Evolutionary conservation across 179 eudicot species (phyloP).

Genomic region (Spergularia azorica): DNA sequence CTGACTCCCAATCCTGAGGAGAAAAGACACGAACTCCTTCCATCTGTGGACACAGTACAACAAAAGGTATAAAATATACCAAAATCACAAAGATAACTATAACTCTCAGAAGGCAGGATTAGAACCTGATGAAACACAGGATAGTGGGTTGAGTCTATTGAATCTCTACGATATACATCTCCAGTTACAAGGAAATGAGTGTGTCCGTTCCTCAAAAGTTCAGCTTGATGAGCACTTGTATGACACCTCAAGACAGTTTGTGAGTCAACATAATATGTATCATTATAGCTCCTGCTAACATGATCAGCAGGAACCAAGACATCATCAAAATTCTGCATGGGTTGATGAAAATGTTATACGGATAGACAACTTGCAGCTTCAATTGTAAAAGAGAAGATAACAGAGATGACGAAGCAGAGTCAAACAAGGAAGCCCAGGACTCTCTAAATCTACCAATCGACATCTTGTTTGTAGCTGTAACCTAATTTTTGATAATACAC

Average conservation of each 20-base stretch:
- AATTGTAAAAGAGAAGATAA: neutral
- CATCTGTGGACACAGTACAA: conserved; percentile 57
- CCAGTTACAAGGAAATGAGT: conserved; percentile 89
- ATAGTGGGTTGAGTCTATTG: conserved; percentile 91
- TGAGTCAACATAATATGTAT: conserved; percentile 84
- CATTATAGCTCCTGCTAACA: conserved; percentile 98
- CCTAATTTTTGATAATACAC: too few relatives aligned
- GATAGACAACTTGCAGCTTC: conserved; percentile 13
- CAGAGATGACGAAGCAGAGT: neutral
- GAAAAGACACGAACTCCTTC: conserved; percentile 92
- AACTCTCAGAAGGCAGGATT: neutral
- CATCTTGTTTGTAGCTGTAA: too few relatives aligned
- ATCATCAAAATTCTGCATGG: conserved; percentile 97
- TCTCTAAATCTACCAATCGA: too few relatives aligned
- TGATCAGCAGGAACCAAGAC: conserved; percentile 59
- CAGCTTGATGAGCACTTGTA: conserved; percentile 97
- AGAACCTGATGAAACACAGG: conserved; percentile 96
- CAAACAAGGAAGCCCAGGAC: neutral
- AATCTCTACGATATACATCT: conserved; percentile 91
- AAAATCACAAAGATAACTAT: neutral
- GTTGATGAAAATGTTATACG: conserved; percentile 26
- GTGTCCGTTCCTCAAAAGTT: conserved; percentile 69
- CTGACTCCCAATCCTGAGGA: conserved; percentile 77
- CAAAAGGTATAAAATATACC: conserved; percentile 7
- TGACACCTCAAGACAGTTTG: conserved; percentile 93